Evolutionary conservation across 352 stramenopile species (phyloP).

Genomic region (Phytophthora ramorum): DNA sequence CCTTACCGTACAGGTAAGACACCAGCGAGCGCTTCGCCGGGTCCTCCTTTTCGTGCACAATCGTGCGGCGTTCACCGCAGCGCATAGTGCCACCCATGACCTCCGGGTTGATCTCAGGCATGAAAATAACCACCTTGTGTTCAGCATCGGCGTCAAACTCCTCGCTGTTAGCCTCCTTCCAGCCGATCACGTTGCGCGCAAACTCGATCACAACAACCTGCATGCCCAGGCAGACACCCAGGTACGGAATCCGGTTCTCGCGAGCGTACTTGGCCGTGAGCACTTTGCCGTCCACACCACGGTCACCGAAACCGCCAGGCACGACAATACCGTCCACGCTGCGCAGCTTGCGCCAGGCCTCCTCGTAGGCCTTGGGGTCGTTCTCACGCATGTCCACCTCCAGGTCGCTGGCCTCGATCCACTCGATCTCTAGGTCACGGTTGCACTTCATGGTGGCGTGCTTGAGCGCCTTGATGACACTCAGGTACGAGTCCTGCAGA

Average conservation of each 20-base stretch:
- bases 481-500: conserved; percentile 99
- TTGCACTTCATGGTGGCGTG: conserved; percentile 96
- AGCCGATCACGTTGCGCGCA: conserved; percentile 94
- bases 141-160: conserved; percentile 92
- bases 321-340: conserved; percentile 96
- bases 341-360: conserved; percentile 94
- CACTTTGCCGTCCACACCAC: conserved; percentile 98
- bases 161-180: conserved; percentile 94
- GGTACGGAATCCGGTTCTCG: conserved; percentile 95
- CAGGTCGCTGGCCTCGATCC: conserved; percentile 97
- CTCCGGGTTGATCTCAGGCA: conserved; percentile 98
- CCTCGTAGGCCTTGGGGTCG: conserved; percentile 76
- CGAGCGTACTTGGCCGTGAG: conserved; percentile 95
- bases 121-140: conserved; percentile 99
- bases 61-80: conserved; percentile 95
- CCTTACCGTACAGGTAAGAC: conserved; percentile 92
- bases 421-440: conserved; percentile 95
- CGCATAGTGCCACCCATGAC: conserved; percentile 99
- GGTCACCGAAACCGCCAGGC: conserved; percentile 98
- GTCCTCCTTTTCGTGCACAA: conserved; percentile 91
- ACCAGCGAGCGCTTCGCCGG: conserved; percentile 86
- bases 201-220: conserved; percentile 97
- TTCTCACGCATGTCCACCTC: conserved; percentile 84
- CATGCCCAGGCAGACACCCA: conserved; percentile 99
- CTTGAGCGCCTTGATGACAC: conserved; percentile 97